These are phyloP conservation scores for Sugiyamaella mastotermitis DNA, from an alignment of 805 yeast species.

Conservation along the genomic window DNA sequence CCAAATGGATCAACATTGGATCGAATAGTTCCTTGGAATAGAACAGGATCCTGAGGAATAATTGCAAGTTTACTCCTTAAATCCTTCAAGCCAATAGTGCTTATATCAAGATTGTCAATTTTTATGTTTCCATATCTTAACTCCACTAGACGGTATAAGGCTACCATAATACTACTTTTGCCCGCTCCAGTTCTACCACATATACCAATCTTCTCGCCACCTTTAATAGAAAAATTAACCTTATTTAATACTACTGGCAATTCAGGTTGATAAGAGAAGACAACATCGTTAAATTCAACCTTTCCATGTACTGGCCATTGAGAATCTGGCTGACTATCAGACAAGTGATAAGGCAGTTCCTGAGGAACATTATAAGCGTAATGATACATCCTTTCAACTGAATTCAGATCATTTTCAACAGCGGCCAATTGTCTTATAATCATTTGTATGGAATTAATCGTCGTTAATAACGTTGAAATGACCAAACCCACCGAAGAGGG, in stretches of 20 bases:
- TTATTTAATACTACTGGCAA: slow-evolving; percentile 62
- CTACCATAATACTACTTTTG: slow-evolving; percentile 68
- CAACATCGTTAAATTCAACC: slow-evolving; percentile 51
- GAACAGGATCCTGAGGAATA: slow-evolving; percentile 86
- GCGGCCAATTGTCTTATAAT: slow-evolving; percentile 61
- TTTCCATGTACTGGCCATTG: slow-evolving; percentile 65
- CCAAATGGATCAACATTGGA: slow-evolving; percentile 75
- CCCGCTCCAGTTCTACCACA: slow-evolving; percentile 94
- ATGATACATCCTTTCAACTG: slow-evolving; percentile 64
- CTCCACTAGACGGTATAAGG: slow-evolving; percentile 64
- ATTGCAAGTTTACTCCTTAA: slow-evolving; percentile 68
- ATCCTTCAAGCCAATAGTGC: slow-evolving; percentile 57
- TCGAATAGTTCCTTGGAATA: slow-evolving; percentile 74
- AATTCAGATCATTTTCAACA: slow-evolving; percentile 71
- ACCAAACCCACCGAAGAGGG: slow-evolving; percentile 66
- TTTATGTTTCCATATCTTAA: slow-evolving; percentile 44
- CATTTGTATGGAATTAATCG: slow-evolving; percentile 52
- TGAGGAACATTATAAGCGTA: slow-evolving; percentile 55
- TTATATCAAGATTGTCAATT: slow-evolving; percentile 67
- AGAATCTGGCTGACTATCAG: slow-evolving; percentile 37
- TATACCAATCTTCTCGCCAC: slow-evolving; percentile 70
- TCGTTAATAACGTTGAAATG: slow-evolving; percentile 51
- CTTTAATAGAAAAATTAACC: slow-evolving; percentile 43
- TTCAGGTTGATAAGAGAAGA: slow-evolving; percentile 55
- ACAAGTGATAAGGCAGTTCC: slow-evolving; percentile 56